Percentiles rank a stretch among this genome's conserved stretches.
Evolutionary conservation across 805 yeast species (phyloP).

Genomic region (Cyberlindnera galapagoensis): DNA sequence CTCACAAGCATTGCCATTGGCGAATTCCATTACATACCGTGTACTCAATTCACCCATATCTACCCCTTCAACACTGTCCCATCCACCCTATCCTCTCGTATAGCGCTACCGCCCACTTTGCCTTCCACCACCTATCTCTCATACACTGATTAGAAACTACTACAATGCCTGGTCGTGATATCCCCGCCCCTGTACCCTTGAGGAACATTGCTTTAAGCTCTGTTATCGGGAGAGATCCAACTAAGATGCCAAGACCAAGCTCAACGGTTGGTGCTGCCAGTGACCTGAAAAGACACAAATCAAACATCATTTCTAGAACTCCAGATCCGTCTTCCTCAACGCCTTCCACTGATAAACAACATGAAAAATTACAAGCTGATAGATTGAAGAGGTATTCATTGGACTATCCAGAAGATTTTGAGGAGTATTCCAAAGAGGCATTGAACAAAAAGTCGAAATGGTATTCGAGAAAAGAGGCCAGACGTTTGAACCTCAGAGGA

Average conservation of each 20-base stretch:
- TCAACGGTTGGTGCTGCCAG: constrained; percentile 12
- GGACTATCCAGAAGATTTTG: constrained; percentile 43
- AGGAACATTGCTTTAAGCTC: constrained; percentile 12
- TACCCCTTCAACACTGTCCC: no score
- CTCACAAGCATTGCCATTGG: no score
- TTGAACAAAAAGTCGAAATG: constrained; percentile 32
- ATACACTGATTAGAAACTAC: no score
- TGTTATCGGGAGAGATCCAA: constrained; percentile 1
- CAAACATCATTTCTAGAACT: constrained; percentile 15
- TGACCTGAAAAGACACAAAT: constrained; percentile 5
- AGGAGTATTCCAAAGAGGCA: constrained; percentile 24
- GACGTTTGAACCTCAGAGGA: constrained; percentile 26
- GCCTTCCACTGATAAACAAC: constrained; percentile 5
- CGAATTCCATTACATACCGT: no score
- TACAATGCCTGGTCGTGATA: constrained; percentile 8
- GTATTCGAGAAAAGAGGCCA: constrained; percentile 30
- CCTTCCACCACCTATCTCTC: no score
- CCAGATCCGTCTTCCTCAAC: constrained; percentile 20
- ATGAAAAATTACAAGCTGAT: constrained; percentile 20
- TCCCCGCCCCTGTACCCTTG: constrained; percentile 21
- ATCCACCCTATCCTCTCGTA: no score
- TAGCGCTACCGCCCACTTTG: no score
- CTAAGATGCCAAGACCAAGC: constrained; percentile 9
- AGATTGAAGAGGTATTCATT: constrained; percentile 38
- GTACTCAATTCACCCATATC: no score